These are phyloP conservation scores for Fomitopsis betulina DNA, from an alignment of 1,284 basidiomycete species.

Conservation along the genomic window DNA sequence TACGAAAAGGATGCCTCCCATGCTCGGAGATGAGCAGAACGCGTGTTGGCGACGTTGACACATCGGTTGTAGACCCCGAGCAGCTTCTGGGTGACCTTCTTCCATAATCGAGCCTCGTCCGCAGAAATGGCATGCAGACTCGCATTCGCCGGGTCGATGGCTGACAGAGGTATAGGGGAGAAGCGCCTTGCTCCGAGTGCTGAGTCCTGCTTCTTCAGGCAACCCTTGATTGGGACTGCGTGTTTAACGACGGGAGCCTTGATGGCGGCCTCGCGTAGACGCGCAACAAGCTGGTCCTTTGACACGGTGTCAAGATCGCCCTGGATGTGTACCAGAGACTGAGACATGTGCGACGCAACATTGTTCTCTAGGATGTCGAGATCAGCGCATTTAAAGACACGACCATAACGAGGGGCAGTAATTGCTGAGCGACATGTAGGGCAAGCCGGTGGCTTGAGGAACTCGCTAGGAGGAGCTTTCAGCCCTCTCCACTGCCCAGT, in stretches of 20 bases:
- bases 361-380: slow-evolving; percentile 63
- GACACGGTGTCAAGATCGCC: slow-evolving; percentile 17
- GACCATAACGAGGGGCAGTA: slow-evolving; percentile 50
- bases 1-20: slow-evolving; percentile 49
- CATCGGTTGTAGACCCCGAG: slow-evolving; percentile 33
- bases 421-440: slow-evolving; percentile 52
- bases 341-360: slow-evolving; percentile 48
- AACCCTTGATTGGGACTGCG: slow-evolving; percentile 8
- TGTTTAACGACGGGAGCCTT: background rate
- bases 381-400: slow-evolving; percentile 55
- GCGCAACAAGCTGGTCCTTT: slow-evolving; percentile 1
- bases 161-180: slow-evolving; percentile 9
- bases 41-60: slow-evolving; percentile 33
- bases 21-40: slow-evolving; percentile 45
- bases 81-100: slow-evolving; percentile 26
- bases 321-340: slow-evolving; percentile 30
- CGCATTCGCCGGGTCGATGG: slow-evolving; percentile 16
- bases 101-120: slow-evolving; percentile 34
- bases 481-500: slow-evolving; percentile 38
- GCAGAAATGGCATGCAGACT: slow-evolving; percentile 28
- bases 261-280: slow-evolving; percentile 13
- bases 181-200: slow-evolving; percentile 16
- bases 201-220: slow-evolving; percentile 2
- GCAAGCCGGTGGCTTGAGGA: slow-evolving; percentile 45
- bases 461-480: slow-evolving; percentile 35